Evolutionary conservation across 2,329 filamentous ascomycete genomes (phyloP), one percentile per base, ranked within the genome.

Genomic region (Penicillium frequentans): DNA sequence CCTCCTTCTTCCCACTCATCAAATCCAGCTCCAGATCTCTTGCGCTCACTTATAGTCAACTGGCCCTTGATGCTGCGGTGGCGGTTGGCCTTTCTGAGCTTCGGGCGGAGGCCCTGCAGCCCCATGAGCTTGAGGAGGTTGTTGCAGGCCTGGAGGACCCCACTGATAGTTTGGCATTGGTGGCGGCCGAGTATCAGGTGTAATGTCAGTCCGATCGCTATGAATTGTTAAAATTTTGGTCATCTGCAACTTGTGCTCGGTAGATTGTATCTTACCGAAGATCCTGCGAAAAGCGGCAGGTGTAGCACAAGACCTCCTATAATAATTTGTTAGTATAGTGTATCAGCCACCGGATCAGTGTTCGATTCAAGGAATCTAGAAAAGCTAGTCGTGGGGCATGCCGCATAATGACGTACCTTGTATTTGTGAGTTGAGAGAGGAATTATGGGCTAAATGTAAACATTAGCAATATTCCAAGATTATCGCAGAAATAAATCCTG

Each of bases 381-480:
- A 42, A 21, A 9, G 23, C 5, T 23, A 11, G 39, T 42, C 11
- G 19, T 23, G 11, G 5, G 19, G 14, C 4, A 26, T 26, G 26
- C 26, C 26, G 7, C 26, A 29, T 33, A 11, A 1, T n/a, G n/a
- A 52, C 52, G 50, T 60, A 73, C 73, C 64, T 72, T 75, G 57
- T 75, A 75, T 57, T 77, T 77, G 57, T 75, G 73, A 5, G 59
- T 69, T 9, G 74, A 54, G 8, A 77, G 66, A 14, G 75, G 75
- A 44, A 77, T 74, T 49, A 73, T 52, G 37, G 75, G 75, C 75
- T 77, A 33, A 5, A 55, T 13, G 37, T 31, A 39, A 52, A 52
- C 24, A 55, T 63, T 54, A 65, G 56, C n/a, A 37, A 23, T 23
- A 4, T n/a, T 19, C 16, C 6, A 39, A 19, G 11, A n/a, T 33